These are phyloP conservation scores for Juglanconis sp. DNA, from an alignment of 2,329 filamentous ascomycete species.

Conservation along the genomic window DNA sequence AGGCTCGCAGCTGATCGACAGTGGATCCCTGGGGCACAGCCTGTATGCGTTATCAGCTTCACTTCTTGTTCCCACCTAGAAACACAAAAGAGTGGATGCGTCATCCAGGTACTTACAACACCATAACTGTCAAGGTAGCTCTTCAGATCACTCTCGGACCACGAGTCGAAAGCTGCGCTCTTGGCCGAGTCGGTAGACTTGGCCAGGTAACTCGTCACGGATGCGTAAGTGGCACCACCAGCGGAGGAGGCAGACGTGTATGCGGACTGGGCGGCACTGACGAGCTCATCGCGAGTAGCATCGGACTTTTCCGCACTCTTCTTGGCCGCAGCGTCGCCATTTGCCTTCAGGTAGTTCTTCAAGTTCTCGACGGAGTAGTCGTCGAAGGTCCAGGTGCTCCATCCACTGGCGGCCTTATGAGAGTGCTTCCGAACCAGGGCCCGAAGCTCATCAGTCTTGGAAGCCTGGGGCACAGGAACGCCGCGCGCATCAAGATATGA, in stretches of 20 bases:
- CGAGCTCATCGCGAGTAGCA: conserved; percentile 69
- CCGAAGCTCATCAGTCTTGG: conserved; percentile 70
- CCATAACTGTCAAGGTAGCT: conserved; percentile 78
- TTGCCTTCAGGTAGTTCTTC: conserved; percentile 52
- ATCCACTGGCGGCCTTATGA: conserved; percentile 66
- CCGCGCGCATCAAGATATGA: conserved; percentile 74
- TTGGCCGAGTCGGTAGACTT: conserved; percentile 64
- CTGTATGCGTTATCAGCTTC: conserved; percentile 25
- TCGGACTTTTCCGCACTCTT: conserved; percentile 60
- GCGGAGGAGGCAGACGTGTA: conserved; percentile 58
- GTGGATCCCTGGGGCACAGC: conserved; percentile 64
- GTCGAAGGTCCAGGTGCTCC: conserved; percentile 75
- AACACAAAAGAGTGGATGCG: too few relatives aligned
- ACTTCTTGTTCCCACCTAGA: too few relatives aligned
- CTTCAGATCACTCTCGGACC: conserved; percentile 73
- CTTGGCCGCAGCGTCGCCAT: conserved; percentile 54
- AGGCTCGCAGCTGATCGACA: conserved; percentile 66
- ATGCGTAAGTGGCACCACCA: conserved; percentile 58
- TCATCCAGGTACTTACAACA: conserved; percentile 41
- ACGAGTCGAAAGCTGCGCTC: conserved; percentile 65
- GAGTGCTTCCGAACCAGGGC: conserved; percentile 70
- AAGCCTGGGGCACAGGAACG: conserved; percentile 68
- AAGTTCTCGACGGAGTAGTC: conserved; percentile 71
- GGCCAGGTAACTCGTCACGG: conserved; percentile 68
- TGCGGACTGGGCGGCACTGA: conserved; percentile 60